phyloP scores from a whole-genome alignment of 176 grass and related monocot genomes.

The Melocanna baccifera region DNA sequence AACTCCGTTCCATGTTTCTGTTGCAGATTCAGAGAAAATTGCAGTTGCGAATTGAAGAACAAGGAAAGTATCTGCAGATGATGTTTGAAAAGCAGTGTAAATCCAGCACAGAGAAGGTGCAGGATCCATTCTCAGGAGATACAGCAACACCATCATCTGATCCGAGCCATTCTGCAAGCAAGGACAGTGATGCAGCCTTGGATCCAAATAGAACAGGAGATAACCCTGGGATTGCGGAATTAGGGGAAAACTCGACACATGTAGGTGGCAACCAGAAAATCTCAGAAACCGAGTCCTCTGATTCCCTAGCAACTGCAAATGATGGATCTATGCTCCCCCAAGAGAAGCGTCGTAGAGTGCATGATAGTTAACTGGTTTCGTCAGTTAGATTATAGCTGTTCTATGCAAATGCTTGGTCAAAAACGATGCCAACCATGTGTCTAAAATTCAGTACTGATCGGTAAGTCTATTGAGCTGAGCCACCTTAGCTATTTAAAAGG shows the following conservation, averaged over 20 bases:
- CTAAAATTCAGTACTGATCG: neutral
- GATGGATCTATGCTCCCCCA: conserved; percentile 2
- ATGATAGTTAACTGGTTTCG: conserved; percentile 27
- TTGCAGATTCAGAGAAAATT: conserved; percentile 79
- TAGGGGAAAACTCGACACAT: neutral
- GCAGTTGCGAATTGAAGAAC: conserved; percentile 81
- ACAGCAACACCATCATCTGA: conserved; percentile 18
- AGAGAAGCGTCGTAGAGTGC: conserved; percentile 34
- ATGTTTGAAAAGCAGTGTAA: conserved; percentile 89
- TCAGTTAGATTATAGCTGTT: conserved; percentile 19
- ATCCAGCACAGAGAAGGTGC: conserved; percentile 29
- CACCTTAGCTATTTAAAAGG: conserved; percentile 24
- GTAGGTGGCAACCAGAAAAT: conserved; percentile 39
- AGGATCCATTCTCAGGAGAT: conserved; percentile 35
- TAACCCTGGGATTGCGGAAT: neutral
- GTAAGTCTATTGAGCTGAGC: conserved; percentile 17
- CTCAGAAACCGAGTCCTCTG: conserved; percentile 17
- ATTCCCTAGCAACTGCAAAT: neutral
- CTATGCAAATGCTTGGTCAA: conserved; percentile 10
- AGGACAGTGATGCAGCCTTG: neutral
- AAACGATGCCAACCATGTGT: conserved; percentile 10
- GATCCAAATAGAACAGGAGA: conserved; percentile 20
- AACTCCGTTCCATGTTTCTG: conserved; percentile 32
- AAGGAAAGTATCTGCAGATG: conserved; percentile 81
- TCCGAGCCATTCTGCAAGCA: neutral